Base-by-base conservation (phyloP, 2,329 filamentous ascomycete species). In the Colletotrichum sublineola region DNA sequence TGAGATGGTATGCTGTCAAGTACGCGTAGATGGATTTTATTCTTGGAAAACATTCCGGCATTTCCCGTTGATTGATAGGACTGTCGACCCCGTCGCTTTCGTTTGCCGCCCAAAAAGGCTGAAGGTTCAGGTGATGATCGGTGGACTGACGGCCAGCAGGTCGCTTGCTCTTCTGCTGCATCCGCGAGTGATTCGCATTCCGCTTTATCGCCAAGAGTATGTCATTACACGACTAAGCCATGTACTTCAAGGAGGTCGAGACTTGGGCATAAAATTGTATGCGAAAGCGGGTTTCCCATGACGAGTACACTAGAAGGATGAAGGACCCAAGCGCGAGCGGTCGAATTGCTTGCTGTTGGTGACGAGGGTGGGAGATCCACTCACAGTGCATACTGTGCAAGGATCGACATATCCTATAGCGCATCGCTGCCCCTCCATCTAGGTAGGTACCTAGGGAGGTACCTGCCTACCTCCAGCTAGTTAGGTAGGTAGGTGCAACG, bases 371-470 rank as follows among this genome's bases (percentile, higher is more conserved):
- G 5, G 11, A 15, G 33, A 52, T n/a, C 60, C 46, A 40, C 60
- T 14, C 38, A 36, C 62, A 64, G 62, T 36, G 12, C 62, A 42
- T 44, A 42, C 48, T 11, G 62, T 64, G 38, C n/a, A 12, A 31
- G 8, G 6, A 15, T 24, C 3, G 40, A 7, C 50, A 15, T 38
- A 18, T 60, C n/a, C 7, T 29, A 64, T 50, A 24, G 62, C 55
- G 18, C 50, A n/a, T 31, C 50, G 12, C 8, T 44, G 48, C 48
- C 62, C 62, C 62, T 69, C 66, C 69, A 69, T 64, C 31, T n/a
- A 38, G 24, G 24, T 24, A 24, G 24, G 24, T 24, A 24, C 24
- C 24, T 24, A 24, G 24, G 24, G 24, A 24, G 24, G 24, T 24
- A 24, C 24, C 24, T 24, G 24, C 31, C 50, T 29, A 14, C 24